Conservation (phyloP, 768 basidiomycete genomes). For the Lenzites betulinus region DNA sequence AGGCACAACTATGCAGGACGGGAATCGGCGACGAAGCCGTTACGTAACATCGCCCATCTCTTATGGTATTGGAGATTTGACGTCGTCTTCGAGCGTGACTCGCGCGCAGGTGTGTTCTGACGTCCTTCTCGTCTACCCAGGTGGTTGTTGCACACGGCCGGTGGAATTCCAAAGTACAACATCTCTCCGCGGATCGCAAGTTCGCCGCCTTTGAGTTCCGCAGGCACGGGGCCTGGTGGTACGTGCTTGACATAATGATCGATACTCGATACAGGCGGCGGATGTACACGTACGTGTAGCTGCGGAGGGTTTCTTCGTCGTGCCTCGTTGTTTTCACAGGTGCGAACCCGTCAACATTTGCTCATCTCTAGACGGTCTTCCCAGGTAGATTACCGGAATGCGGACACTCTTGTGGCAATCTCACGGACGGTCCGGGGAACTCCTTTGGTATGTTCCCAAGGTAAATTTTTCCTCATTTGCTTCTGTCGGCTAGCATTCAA, state of each 20-base stretch:
- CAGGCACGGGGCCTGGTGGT: too few species aligned
- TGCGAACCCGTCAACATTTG: background rate
- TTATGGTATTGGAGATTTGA: background rate
- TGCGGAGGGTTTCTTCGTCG: background rate
- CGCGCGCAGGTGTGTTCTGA: background rate
- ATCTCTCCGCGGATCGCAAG: background rate
- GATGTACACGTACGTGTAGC: too few species aligned
- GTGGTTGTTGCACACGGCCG: background rate
- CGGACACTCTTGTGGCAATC: background rate
- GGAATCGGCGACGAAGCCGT: background rate
- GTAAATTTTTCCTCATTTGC: background rate
- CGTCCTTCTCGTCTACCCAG: background rate
- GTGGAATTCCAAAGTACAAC: background rate
- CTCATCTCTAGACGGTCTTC: background rate
- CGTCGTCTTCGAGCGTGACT: too few species aligned
- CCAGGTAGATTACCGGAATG: background rate
- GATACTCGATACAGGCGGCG: too few species aligned
- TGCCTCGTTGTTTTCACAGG: background rate
- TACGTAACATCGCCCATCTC: background rate
- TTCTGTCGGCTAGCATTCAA: too few species aligned
- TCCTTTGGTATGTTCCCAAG: background rate
- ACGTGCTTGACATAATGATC: too few species aligned
- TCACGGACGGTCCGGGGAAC: background rate
- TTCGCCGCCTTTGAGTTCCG: background rate
- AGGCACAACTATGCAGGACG: background rate